Conservation (phyloP, 2,329 filamentous ascomycete species). For the Venturia carpophila region DNA sequence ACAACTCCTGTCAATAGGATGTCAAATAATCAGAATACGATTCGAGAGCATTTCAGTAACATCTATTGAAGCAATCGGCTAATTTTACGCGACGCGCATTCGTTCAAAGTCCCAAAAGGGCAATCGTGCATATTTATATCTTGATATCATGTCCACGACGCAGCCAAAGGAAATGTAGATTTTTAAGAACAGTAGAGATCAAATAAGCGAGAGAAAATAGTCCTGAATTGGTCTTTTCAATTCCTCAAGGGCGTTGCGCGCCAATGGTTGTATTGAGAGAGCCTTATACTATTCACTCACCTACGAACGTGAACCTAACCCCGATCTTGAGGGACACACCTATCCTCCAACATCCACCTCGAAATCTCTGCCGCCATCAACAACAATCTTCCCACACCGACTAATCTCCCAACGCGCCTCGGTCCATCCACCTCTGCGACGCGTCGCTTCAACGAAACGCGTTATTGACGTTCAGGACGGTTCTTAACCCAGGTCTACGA, state of each 20-base stretch:
- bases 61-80: background rate
- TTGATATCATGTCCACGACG: background rate
- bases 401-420: background rate
- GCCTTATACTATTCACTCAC: background rate
- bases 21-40: background rate
- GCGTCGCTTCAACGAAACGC: conserved; percentile 2
- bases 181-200: background rate
- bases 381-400: conserved; percentile 4
- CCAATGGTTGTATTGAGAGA: background rate
- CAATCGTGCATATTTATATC: background rate
- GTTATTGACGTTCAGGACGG: background rate
- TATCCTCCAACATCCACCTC: conserved; percentile 1
- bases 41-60: background rate
- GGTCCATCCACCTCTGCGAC: background rate
- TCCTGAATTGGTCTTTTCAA: background rate
- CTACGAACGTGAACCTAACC: conserved; percentile 3
- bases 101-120: conserved; percentile 2
- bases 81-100: conserved; percentile 7
- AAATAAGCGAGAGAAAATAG: background rate
- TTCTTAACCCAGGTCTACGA: background rate
- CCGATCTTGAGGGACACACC: conserved; percentile 7
- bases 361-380: conserved; percentile 14
- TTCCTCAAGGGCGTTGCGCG: background rate
- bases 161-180: background rate
- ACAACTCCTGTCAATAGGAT: background rate